Evolutionary conservation across 192 early-diverging fungal genomes (phyloP).

Genomic region (Backusella luteola): DNA sequence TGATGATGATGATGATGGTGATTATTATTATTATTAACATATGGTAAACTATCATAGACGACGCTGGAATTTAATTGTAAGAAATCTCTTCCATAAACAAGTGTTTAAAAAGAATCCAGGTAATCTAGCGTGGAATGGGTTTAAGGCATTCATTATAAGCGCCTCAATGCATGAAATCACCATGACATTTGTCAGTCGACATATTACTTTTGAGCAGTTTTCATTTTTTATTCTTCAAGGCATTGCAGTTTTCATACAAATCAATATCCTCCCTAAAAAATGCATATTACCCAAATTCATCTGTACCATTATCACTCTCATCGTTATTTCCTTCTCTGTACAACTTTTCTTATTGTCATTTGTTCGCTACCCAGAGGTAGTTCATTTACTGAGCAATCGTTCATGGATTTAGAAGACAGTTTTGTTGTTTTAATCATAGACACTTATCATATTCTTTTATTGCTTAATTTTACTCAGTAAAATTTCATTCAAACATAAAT

Average conservation of each 20-base stretch:
- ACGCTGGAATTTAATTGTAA: constrained; percentile 3
- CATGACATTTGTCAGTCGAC: not conserved
- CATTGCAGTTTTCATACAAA: not conserved
- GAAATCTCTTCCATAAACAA: constrained; percentile 1
- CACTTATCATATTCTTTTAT: not conserved
- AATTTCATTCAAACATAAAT: not conserved
- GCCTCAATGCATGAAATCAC: not conserved
- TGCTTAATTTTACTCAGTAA: not conserved
- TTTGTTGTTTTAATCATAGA: not conserved
- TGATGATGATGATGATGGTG: not conserved
- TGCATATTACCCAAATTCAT: not conserved
- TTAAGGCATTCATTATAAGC: not conserved
- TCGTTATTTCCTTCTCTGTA: not conserved
- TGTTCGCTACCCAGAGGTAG: not conserved
- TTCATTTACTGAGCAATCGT: not conserved
- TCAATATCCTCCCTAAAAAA: not conserved
- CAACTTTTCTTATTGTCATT: not conserved
- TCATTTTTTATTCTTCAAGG: constrained; percentile 6
- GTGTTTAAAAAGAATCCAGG: not conserved
- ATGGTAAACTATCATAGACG: not conserved
- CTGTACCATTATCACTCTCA: not conserved
- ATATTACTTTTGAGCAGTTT: constrained; percentile 2
- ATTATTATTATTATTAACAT: not conserved
- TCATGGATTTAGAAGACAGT: not conserved
- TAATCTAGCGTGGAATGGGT: not conserved